Evolutionary conservation across 2,329 filamentous ascomycete species (phyloP), one percentile per base, ranked within the genome.

Genomic region (Penicillium sp.): DNA sequence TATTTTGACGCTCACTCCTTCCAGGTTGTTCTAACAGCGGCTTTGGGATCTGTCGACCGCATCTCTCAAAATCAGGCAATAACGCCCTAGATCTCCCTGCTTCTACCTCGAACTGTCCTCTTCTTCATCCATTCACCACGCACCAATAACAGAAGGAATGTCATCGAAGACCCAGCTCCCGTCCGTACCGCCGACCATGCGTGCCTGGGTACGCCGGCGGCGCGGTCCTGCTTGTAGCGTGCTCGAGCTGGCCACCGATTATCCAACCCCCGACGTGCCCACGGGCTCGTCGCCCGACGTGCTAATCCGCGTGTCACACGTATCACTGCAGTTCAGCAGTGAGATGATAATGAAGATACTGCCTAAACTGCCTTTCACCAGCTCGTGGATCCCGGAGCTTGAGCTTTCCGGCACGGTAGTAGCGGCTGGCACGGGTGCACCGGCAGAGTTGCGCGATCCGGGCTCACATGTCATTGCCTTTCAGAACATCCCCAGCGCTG

Each of bases 401-500:
- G 62, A 65, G 36, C 44, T 65, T 6, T 63, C 63, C 4, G 63
- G 63, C n/a, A 53, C 59, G 38, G 27, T 65, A 15, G 51, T 65
- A 15, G 51, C 55, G 2, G 61, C 63, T 9, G 63, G 63, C 27
- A 38, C 31, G 12, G 33, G 45, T 12, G 61, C 51, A 8, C 59
- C 63, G n/a, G n/a, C 41, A 8, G 61, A 62, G 27, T 4, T 65
- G 17, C 57, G 61, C 48, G 41, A 57, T 8, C 53, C 31, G 13
- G 60, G 58, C 35, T 45, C 57, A 19, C 55, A 50, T 4, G 60
- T 65, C 19, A 43, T 62, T 33, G 61, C 59, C 4, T 65, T 62
- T 19, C 44, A 54, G 36, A 62, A 17, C 19, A 33, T 61, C 21
- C 51, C 51, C 2, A 31, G 27, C 19, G 36, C 35, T 4, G 27